Evolutionary conservation across 495 filamentous ascomycete genomes (phyloP), one percentile per base, ranked within the genome.

Genomic region (Podospora appendiculata): DNA sequence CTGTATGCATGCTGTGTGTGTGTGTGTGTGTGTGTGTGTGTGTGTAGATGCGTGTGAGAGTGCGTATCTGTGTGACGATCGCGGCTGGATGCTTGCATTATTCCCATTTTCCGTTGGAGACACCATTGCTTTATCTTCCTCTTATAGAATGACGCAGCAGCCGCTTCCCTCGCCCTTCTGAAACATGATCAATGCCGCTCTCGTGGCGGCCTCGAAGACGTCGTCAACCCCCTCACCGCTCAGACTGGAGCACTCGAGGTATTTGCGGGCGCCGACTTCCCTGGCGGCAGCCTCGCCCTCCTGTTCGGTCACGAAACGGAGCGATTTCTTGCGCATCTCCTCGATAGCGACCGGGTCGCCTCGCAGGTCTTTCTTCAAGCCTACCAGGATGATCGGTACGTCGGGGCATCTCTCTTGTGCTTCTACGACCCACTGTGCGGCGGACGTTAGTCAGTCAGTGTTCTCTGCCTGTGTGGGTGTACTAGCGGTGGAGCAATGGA

Each of bases 171-270:
- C 88, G 25, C 84, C 82, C 69, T 92, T 92, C 61, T 97, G 92
- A 52, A 94, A 93, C 36, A 84, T 92, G 16, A 96, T 78, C 50
- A 99, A 74, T 32, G 93, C 91, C n/a, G 93, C 92, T 62, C 93
- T 80, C 49, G 93, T 99, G 8, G 93, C 93, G 32, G 93, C 93
- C 66, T 99, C 93, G 63, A 99, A 99, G 11, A 99, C 93, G 70
- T 99, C 93, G 68, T 99, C 93, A 18, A 99, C 93, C 11, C 93
- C 93, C 64, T 99, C 94, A 45, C 93, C 93, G n/a, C 88, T 96
- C 58, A 99, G 70, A 33, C 88, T 92, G 5, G 91, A 96, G 71
- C 93, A 99, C 66, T 99, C 93, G 45, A 99, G 84, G 59, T 99
- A 99, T 72, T 95, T 95, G 57, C 88, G 79, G 47, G 92, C 93